Conservation (phyloP, 2,329 filamentous ascomycete species). For the Colletotrichum nymphaeae region DNA sequence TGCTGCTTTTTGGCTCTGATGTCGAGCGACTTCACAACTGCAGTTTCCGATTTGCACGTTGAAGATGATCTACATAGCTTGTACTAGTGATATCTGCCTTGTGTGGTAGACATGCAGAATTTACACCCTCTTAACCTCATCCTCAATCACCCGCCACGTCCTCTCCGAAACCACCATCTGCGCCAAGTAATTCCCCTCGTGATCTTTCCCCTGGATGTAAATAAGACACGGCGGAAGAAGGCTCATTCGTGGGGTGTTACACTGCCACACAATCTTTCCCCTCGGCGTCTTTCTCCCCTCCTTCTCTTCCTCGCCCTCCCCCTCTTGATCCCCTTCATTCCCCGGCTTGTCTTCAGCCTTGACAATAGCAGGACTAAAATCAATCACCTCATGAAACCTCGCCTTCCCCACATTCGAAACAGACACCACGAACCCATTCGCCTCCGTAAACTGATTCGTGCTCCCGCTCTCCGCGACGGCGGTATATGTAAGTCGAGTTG, state of each 20-base stretch:
- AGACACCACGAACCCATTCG: conserved; percentile 17
- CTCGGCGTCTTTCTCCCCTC: conserved; percentile 12
- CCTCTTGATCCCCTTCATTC: background rate
- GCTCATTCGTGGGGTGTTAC: conserved; percentile 21
- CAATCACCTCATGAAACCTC: conserved; percentile 29
- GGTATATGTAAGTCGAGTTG: conserved; percentile 17
- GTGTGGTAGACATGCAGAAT: accelerated
- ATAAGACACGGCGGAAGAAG: conserved; percentile 21
- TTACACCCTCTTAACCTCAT: background rate
- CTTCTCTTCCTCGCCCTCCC: background rate
- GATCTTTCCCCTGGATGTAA: conserved; percentile 27
- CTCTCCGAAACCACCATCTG: conserved; percentile 24
- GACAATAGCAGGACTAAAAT: conserved; percentile 23
- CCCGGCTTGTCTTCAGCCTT: background rate
- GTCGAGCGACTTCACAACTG: accelerated
- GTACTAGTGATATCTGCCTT: too few species aligned
- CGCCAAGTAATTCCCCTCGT: conserved; percentile 22
- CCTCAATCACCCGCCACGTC: conserved; percentile 19
- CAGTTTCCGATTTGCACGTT: background rate
- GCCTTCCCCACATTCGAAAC: conserved; percentile 27
- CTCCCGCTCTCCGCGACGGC: conserved; percentile 29
- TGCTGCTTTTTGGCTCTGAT: background rate
- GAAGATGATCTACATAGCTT: background rate
- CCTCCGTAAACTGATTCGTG: conserved; percentile 27
- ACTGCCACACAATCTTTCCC: conserved; percentile 30